These are phyloP conservation scores for Suhomyces prunicola DNA, from an alignment of 805 yeast species.

Conservation along the genomic window DNA sequence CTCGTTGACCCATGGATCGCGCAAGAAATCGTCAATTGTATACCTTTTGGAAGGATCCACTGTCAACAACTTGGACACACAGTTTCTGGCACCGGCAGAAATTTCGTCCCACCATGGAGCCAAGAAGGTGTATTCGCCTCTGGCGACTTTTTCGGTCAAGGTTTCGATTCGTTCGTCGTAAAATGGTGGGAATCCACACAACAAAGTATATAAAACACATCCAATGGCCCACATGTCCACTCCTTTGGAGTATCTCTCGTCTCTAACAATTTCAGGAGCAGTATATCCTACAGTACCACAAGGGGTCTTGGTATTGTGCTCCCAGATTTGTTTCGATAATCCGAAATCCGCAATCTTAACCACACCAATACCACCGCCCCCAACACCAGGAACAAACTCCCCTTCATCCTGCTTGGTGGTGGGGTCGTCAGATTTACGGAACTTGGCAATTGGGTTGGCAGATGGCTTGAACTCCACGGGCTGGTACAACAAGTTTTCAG, in stretches of 20 bases:
- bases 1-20: slow-evolving; percentile 68
- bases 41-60: slow-evolving; percentile 69
- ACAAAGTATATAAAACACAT: slow-evolving; percentile 86
- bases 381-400: slow-evolving; percentile 69
- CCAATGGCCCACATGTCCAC: slow-evolving; percentile 99
- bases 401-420: slow-evolving; percentile 83
- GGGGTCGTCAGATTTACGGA: slow-evolving; percentile 67
- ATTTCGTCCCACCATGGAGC: slow-evolving; percentile 92
- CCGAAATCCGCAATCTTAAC: slow-evolving; percentile 97
- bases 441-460: slow-evolving; percentile 27
- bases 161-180: slow-evolving; percentile 78
- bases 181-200: slow-evolving; percentile 98
- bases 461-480: slow-evolving; percentile 55
- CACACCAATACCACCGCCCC: slow-evolving; percentile 89
- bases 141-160: slow-evolving; percentile 75
- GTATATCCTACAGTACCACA: slow-evolving; percentile 99
- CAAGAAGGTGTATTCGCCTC: slow-evolving; percentile 71
- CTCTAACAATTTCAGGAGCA: slow-evolving; percentile 96
- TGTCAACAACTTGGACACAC: slow-evolving; percentile 64
- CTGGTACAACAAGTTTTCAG: slow-evolving; percentile 68
- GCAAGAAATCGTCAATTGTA: slow-evolving; percentile 66
- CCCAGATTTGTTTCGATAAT: slow-evolving; percentile 84
- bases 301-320: slow-evolving; percentile 88
- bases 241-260: slow-evolving; percentile 85
- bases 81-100: slow-evolving; percentile 60